Evolutionary conservation across 2,329 filamentous ascomycete genomes (phyloP), one percentile per base, ranked within the genome.

Genomic region (Aspergillus jensenii): DNA sequence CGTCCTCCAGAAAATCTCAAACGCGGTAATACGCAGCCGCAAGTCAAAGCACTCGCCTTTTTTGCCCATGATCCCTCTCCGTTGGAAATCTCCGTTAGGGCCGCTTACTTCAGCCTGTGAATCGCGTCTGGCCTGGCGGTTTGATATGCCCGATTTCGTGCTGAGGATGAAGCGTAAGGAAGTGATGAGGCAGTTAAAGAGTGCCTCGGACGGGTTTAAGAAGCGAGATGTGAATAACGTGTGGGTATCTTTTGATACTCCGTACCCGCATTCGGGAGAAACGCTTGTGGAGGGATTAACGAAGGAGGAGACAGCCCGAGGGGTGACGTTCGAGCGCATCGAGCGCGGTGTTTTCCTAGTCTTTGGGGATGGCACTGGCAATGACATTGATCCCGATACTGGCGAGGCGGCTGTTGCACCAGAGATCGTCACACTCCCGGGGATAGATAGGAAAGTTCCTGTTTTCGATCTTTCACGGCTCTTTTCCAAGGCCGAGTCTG

Each of bases 111-210:
- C 60, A 6, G 46, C 52, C 2, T 64, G 73, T 12, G 57, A 73
- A 21, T 68, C 65, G 27, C 66, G 67, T 5, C 53, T 79, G 12
- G 67, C 79, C 1, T 83, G 80, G 79, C 72, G 78, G 14, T 67
- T 76, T 50, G 79, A 83, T 63, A 81, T 82, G 76, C 66, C 78
- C 3, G 68, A 72, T 3, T 73, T 80, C 46, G 64, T 81, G 3
- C 61, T 78, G 0, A 62, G 61, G 6, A 59, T 73, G 46, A 68
- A 81, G 67, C 71, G 73, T 19, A 70, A 66, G 45, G 67, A 73
- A 9, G 68, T 74, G 0, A 47, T 72, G 7, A 72, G 70, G 52
- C 68, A 70, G n/a, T 60, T 83, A 45, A 68, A 70, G 40, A 74
- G 68, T 58, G 68, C 61, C 19, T 68, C 62, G 62, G 49, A 70